Evolutionary conservation across 2,329 filamentous ascomycete genomes (phyloP), one percentile per base, ranked within the genome.

Genomic region (Ascochyta viciae-villosae): DNA sequence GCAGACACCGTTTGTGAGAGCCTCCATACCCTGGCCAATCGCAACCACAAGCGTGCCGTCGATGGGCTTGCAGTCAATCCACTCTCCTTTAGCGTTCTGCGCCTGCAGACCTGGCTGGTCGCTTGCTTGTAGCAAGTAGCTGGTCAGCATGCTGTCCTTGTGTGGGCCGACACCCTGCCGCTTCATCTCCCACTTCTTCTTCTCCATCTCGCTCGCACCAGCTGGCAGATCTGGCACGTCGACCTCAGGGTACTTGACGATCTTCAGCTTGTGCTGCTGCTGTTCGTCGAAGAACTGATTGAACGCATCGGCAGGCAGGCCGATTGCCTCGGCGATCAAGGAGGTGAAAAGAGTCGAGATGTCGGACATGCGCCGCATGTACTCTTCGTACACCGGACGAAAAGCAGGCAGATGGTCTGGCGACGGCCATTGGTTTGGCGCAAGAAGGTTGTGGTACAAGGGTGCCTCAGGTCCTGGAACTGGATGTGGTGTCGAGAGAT

Each of bases 1-100:
- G 73, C 91, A 95, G 3, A 95, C 91, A 29, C 92, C 92, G 59
- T 86, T 86, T 19, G 92, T 96, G 63, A 96, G 77, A 4, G 92
- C 92, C 79, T 96, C 92, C 67, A 96, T 83, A 0, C 90, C 92
- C 76, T 96, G 92, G 0, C 92, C 92, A 65, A 96, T 92, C 8
- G 91, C 91, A 1, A 96, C 91, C 1, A 96, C 92, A 4, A 96
- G 83, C 43, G 92, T 95, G 2, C 89, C 89, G 19, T 82, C 78
- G 29, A 92, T 81, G 0, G 92, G 92, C 62, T 89, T 87, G 70
- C 88, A 92, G 76, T 94, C 90, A 66, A 96, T 88, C 92, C 92
- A 96, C 58, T 86, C 77, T 29, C 92, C 92, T 31, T 78, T 74
- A 54, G 88, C 83, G 75, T 96, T 96, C 76, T 95, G 92, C 27